A percentile compares a stretch with the other conserved stretches of the same genome.
Conservation (phyloP, 2,329 filamentous ascomycete genomes). For the Aspergillus quadrilineatus region DNA sequence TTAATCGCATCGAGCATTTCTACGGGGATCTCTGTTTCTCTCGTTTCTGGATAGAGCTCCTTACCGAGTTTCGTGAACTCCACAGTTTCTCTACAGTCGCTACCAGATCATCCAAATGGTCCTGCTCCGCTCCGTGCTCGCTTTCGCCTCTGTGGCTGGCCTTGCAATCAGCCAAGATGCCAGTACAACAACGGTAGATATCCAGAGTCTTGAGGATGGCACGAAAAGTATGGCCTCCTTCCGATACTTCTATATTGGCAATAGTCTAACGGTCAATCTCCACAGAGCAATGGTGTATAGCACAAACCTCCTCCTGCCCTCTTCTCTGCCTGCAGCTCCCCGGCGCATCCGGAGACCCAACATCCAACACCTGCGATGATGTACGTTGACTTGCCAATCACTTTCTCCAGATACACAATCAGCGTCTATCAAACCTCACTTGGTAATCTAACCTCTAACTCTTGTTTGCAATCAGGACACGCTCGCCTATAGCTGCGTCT, state of each 20-base stretch:
- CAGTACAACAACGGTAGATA: constrained; percentile 31
- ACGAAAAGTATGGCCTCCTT: constrained; percentile 36
- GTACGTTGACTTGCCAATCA: constrained; percentile 24
- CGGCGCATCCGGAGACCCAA: constrained; percentile 34
- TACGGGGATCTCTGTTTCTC: not conserved
- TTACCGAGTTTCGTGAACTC: not conserved
- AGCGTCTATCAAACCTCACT: not conserved
- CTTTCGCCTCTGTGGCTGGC: constrained; percentile 31
- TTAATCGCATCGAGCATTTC: not conserved
- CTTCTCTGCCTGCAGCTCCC: constrained; percentile 46
- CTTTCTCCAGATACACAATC: not conserved
- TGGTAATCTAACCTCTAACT: constrained; percentile 5
- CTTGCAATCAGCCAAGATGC: constrained; percentile 34
- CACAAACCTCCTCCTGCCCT: constrained; percentile 45
- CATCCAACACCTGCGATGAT: constrained; percentile 42
- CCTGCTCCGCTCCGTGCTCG: constrained; percentile 30
- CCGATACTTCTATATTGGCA: not conserved
- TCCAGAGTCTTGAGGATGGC: constrained; percentile 32
- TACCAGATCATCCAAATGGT: constrained; percentile 24
- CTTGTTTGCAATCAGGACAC: constrained; percentile 32
- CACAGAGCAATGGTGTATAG: constrained; percentile 45
- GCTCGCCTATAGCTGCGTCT: constrained; percentile 58
- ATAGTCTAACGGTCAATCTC: constrained; percentile 1
- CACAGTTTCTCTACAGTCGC: not conserved
- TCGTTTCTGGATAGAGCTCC: not conserved